phyloP scores from a whole-genome alignment of 352 stramenopile genomes.

The Globisporangium okanoganense region DNA sequence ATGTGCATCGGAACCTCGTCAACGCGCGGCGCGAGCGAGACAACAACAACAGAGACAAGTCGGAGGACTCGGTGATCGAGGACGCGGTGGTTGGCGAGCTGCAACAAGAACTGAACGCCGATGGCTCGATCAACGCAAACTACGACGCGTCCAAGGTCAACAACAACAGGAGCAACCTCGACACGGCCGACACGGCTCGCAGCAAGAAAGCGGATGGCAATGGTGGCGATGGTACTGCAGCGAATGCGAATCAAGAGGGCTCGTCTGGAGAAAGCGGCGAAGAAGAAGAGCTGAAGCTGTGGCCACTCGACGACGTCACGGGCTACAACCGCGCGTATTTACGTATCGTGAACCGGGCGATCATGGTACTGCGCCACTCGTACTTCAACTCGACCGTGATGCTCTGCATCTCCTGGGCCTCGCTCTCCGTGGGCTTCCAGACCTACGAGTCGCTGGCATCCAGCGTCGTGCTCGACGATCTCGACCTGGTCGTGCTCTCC shows the following conservation, averaged over 20 bases:
- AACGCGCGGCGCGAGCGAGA: slow-evolving; percentile 17
- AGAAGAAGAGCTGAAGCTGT: slow-evolving; percentile 29
- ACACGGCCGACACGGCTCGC: neutral
- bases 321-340: slow-evolving; percentile 33
- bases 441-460: slow-evolving; percentile 54
- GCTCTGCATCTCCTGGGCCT: slow-evolving; percentile 77
- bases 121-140: neutral
- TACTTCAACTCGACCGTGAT: slow-evolving; percentile 72
- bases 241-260: neutral
- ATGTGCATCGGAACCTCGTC: slow-evolving; percentile 20
- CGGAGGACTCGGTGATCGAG: slow-evolving; percentile 2
- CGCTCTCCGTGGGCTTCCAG: slow-evolving; percentile 75
- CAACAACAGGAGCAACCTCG: neutral
- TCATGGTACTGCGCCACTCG: slow-evolving; percentile 38
- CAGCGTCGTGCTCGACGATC: slow-evolving; percentile 42
- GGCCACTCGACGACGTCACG: slow-evolving; percentile 31
- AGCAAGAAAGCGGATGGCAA: neutral
- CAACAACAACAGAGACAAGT: slow-evolving; percentile 8
- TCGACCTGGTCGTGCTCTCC: slow-evolving; percentile 63
- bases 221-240: neutral
- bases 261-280: neutral
- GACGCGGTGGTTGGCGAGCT: slow-evolving; percentile 15
- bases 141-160: neutral
- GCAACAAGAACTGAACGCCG: slow-evolving; percentile 15
- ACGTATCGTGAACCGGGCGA: slow-evolving; percentile 32